A percentile compares a stretch with the other conserved stretches of the same genome.
Conservation (phyloP, 2,329 filamentous ascomycete species). For the Fusarium concolor region DNA sequence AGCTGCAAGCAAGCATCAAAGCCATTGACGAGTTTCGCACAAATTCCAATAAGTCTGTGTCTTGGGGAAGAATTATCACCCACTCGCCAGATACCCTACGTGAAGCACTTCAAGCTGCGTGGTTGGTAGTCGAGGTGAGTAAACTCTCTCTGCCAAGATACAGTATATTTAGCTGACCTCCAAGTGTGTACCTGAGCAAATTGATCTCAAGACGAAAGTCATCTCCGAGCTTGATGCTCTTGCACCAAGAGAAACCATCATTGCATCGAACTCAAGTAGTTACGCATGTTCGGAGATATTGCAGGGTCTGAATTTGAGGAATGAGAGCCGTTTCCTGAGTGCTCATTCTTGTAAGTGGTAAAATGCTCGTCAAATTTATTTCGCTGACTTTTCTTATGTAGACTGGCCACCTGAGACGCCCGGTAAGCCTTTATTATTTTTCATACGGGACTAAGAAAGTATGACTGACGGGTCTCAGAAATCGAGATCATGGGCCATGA, state of each 20-base stretch:
- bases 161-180: background rate
- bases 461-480: constrained; percentile 7
- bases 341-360: constrained; percentile 56
- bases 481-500: constrained; percentile 51
- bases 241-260: constrained; percentile 51
- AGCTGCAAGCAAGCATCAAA: constrained; percentile 45
- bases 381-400: background rate
- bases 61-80: constrained; percentile 41
- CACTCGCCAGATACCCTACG: constrained; percentile 33
- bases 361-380: accelerated
- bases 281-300: constrained; percentile 59
- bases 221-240: constrained; percentile 55
- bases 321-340: constrained; percentile 54
- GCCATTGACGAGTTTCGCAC: constrained; percentile 44
- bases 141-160: accelerated
- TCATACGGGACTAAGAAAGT: accelerated
- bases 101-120: constrained; percentile 38
- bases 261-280: constrained; percentile 61
- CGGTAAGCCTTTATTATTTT: constrained; percentile 17
- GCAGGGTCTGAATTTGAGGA: constrained; percentile 49
- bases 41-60: background rate
- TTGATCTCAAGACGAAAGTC: constrained; percentile 55
- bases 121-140: constrained; percentile 47
- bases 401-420: constrained; percentile 51
- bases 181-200: constrained; percentile 58